Conservation (phyloP, 2,329 filamentous ascomycete species). For the Fusarium sp. region DNA sequence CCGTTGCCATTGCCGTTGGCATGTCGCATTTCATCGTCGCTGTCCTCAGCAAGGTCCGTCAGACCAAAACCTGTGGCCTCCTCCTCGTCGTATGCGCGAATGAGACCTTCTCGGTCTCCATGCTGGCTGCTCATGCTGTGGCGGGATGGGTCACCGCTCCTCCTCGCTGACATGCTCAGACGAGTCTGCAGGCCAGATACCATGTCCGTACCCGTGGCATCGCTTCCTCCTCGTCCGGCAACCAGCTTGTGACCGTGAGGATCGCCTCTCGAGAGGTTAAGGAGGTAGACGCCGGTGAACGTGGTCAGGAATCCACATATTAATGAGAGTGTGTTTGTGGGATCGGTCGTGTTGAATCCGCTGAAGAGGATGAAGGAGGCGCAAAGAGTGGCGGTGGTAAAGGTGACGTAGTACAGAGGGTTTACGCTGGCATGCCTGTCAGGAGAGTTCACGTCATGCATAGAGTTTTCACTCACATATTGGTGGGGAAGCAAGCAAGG, state of each 20-base stretch:
- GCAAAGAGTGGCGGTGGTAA: conserved; percentile 92
- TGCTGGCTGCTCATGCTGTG: conserved; percentile 74
- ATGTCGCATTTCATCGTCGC: conserved; percentile 68
- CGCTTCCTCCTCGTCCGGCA: conserved; percentile 71
- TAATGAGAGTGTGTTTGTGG: conserved; percentile 91
- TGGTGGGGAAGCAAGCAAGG: conserved; percentile 94
- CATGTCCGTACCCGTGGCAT: conserved; percentile 91
- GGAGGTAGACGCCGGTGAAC: conserved; percentile 93
- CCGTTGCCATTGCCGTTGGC: conserved; percentile 58
- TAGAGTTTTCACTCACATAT: conserved; percentile 76
- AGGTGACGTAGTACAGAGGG: conserved; percentile 96
- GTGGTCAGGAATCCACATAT: conserved; percentile 94
- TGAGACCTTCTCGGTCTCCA: conserved; percentile 83
- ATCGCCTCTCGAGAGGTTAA: conserved; percentile 94
- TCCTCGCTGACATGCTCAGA: conserved; percentile 89
- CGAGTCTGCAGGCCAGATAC: conserved; percentile 91
- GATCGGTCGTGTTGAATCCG: conserved; percentile 94
- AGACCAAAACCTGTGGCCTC: conserved; percentile 79
- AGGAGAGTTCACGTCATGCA: neutral
- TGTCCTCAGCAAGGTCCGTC: conserved; percentile 82
- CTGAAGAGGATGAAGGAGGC: conserved; percentile 96
- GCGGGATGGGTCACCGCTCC: conserved; percentile 75
- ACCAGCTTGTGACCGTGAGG: conserved; percentile 81
- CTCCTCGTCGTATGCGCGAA: conserved; percentile 91
- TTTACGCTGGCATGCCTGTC: conserved; percentile 76